Conservation (phyloP, 2,329 filamentous ascomycete genomes). For the Colletotrichum filicis region DNA sequence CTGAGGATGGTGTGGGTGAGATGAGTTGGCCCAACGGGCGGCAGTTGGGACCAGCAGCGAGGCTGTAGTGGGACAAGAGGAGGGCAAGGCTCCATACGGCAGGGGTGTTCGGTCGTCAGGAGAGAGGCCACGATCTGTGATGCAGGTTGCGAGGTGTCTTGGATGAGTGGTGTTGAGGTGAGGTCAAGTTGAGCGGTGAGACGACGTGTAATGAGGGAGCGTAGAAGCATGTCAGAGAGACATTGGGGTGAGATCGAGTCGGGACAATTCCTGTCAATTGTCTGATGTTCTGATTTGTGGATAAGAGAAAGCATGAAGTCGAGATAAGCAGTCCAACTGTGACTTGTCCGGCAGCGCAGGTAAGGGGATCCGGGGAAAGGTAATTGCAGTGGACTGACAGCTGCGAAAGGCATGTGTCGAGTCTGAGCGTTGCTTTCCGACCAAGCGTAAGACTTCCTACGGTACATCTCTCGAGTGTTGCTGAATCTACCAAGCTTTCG, state of each 20-base stretch:
- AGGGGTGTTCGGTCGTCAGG: not conserved
- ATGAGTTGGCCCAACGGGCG: constrained; percentile 27
- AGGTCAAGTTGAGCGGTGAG: constrained; percentile 28
- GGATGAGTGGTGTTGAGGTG: constrained; percentile 12
- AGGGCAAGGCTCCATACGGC: constrained; percentile 24
- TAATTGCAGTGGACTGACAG: constrained; percentile 14
- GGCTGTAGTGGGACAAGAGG: constrained; percentile 24
- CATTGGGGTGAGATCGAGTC: not conserved
- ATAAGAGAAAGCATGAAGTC: constrained; percentile 6
- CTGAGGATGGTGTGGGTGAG: constrained; percentile 13
- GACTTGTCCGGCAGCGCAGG: constrained; percentile 27
- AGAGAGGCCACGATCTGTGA: constrained; percentile 1
- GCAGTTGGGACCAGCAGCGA: constrained; percentile 23
- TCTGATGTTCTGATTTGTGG: constrained; percentile 8
- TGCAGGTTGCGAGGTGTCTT: constrained; percentile 8
- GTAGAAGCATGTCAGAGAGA: not conserved
- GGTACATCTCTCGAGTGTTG: not conserved
- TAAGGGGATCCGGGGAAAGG: constrained; percentile 28
- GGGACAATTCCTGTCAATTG: not conserved
- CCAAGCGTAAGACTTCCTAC: not conserved
- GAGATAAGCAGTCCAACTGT: constrained; percentile 21
- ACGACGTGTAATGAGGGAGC: not conserved
- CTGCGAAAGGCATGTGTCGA: not conserved
- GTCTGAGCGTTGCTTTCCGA: constrained; percentile 21
- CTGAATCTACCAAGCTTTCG: not conserved